Percentiles rank a stretch among this genome's conserved stretches.
Evolutionary conservation across 108 stramenopile species (phyloP).

Genomic region (Pseudonitzschia pungens): DNA sequence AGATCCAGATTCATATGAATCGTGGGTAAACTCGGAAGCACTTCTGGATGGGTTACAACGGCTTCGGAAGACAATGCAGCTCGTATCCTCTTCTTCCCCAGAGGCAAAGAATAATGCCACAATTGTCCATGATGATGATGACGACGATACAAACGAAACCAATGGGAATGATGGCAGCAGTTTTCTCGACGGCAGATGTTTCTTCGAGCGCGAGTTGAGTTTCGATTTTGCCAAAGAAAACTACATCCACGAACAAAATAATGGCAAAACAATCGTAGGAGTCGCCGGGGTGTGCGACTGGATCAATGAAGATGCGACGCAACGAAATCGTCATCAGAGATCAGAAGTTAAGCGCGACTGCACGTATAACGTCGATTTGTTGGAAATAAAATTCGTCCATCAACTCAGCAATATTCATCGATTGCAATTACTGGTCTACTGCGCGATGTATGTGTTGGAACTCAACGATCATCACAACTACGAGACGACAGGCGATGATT

Average conservation of each 20-base stretch:
- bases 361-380: not conserved
- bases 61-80: not conserved
- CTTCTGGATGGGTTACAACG: slow-evolving; percentile 3
- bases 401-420: slow-evolving; percentile 10
- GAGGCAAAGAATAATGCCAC: not conserved
- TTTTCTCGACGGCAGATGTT: not conserved
- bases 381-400: slow-evolving; percentile 15
- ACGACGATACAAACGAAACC: not conserved
- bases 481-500: not conserved
- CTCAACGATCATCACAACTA: not conserved
- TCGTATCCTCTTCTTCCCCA: not conserved
- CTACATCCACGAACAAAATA: slow-evolving; percentile 9
- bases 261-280: slow-evolving; percentile 6
- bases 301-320: not conserved
- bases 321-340: no score
- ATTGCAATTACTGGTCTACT: slow-evolving; percentile 7
- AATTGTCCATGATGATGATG: not conserved
- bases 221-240: not conserved
- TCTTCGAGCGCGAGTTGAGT: slow-evolving; percentile 2
- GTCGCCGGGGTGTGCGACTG: slow-evolving; percentile 10
- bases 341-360: not conserved
- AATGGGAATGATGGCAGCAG: not conserved
- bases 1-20: slow-evolving; percentile 2
- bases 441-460: slow-evolving; percentile 2
- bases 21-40: slow-evolving; percentile 9